Conservation (phyloP, 306 rosid species). For the Purshia tridentata region DNA sequence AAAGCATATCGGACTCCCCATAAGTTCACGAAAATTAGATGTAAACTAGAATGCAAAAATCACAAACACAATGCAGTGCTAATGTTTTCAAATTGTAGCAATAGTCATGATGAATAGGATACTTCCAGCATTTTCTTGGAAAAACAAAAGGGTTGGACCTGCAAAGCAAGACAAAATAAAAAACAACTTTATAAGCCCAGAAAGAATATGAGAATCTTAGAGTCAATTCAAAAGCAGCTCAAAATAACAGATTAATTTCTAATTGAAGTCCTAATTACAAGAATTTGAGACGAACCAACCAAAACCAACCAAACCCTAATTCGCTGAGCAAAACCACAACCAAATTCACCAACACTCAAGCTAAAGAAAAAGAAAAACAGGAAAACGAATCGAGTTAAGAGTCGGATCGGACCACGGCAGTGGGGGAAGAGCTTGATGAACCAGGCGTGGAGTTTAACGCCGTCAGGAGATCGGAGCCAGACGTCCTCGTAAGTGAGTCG, state of each 20-base stretch:
- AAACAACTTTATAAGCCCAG: constrained; percentile 20
- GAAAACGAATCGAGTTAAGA: background rate
- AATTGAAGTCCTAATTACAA: background rate
- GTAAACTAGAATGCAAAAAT: background rate
- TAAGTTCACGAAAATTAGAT: constrained; percentile 7
- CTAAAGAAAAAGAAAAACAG: background rate
- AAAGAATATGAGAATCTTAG: constrained; percentile 1
- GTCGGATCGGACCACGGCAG: constrained; percentile 62
- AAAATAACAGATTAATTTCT: background rate
- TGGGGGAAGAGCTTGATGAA: constrained; percentile 92
- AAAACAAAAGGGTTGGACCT: constrained; percentile 97
- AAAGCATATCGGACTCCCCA: constrained; percentile 28
- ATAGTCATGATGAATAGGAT: constrained; percentile 51
- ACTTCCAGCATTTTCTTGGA: constrained; percentile 99
- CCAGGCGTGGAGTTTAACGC: constrained; percentile 96
- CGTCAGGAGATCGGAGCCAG: constrained; percentile 89
- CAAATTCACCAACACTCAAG: constrained; percentile 13
- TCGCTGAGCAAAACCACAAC: background rate
- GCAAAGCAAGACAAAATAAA: constrained; percentile 41
- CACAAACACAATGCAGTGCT: background rate
- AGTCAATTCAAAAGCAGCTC: background rate
- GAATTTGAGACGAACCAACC: background rate
- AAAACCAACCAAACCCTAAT: constrained; percentile 9
- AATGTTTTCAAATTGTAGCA: background rate
- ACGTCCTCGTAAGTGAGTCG: constrained; percentile 77